Percentiles rank a stretch among this genome's conserved stretches.
Conservation (phyloP, 1,284 basidiomycete species). For the Cryptococcus wingfieldii region DNA sequence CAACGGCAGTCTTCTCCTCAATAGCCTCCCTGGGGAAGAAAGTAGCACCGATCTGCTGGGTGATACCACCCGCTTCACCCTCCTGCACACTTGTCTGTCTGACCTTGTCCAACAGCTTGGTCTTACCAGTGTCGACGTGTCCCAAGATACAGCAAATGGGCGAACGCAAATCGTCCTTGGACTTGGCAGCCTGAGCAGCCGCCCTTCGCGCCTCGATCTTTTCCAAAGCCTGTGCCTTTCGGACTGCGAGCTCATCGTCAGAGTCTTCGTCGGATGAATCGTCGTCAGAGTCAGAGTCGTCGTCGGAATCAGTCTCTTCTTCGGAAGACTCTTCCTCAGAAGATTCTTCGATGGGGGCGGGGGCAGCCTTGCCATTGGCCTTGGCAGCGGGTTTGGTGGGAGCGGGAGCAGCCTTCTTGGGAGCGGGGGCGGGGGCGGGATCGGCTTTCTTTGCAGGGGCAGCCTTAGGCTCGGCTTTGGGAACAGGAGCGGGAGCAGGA, state of each 20-base stretch:
- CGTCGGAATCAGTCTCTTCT: slow-evolving; percentile 25
- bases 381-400: slow-evolving; percentile 31
- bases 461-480: slow-evolving; percentile 23
- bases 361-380: slow-evolving; percentile 29
- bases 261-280: slow-evolving; percentile 51
- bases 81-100: slow-evolving; percentile 99
- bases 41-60: slow-evolving; percentile 99
- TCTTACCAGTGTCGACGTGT: slow-evolving; percentile 99
- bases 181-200: slow-evolving; percentile 79
- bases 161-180: slow-evolving; percentile 84
- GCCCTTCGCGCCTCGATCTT: slow-evolving; percentile 77
- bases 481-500: slow-evolving; percentile 12
- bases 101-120: slow-evolving; percentile 96
- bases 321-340: slow-evolving; percentile 21
- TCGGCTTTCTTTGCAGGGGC: slow-evolving; percentile 3
- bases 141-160: slow-evolving; percentile 99
- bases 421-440: slow-evolving; percentile 5
- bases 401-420: slow-evolving; percentile 14
- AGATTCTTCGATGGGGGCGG: slow-evolving; percentile 23
- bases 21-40: slow-evolving; percentile 99
- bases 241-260: slow-evolving; percentile 61
- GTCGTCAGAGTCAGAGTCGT: slow-evolving; percentile 47
- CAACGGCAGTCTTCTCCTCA: slow-evolving; percentile 81
- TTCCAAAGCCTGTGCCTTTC: slow-evolving; percentile 77
- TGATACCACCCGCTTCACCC: slow-evolving; percentile 99